A percentile compares a stretch with the other conserved stretches of the same genome.
Conservation (phyloP, 768 basidiomycete genomes). For the Cubamyces lactineus region DNA sequence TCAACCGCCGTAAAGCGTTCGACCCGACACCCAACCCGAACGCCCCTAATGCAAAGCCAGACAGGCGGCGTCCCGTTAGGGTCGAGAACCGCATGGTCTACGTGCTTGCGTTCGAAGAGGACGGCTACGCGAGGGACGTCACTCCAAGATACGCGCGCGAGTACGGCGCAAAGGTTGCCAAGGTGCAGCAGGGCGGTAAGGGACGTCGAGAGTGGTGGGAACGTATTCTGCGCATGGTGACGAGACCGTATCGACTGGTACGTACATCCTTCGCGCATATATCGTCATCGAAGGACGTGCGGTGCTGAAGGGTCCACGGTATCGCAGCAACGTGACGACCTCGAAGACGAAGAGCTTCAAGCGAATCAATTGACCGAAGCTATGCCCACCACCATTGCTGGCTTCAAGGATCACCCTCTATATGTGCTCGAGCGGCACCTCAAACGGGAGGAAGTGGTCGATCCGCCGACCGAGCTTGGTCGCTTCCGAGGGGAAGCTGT, state of each 20-base stretch:
- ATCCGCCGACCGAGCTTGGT: constrained; percentile 81
- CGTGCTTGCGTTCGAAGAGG: constrained; percentile 93
- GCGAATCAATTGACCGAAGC: constrained; percentile 79
- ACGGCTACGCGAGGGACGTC: constrained; percentile 89
- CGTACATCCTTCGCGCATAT: constrained; percentile 27
- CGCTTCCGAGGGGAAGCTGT: constrained; percentile 94
- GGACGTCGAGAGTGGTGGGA: constrained; percentile 88
- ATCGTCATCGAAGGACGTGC: neutral
- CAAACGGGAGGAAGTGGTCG: constrained; percentile 82
- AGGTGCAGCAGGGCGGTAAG: constrained; percentile 71
- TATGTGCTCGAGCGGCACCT: constrained; percentile 52
- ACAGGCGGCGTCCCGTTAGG: constrained; percentile 27
- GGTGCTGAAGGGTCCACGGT: neutral
- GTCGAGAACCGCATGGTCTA: constrained; percentile 89
- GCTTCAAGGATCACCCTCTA: constrained; percentile 97
- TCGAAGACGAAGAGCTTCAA: constrained; percentile 90
- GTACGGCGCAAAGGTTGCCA: constrained; percentile 79
- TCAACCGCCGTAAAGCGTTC: constrained; percentile 81
- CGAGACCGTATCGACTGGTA: constrained; percentile 83
- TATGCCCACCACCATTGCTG: constrained; percentile 88
- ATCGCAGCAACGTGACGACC: constrained; percentile 82
- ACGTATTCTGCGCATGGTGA: constrained; percentile 59
- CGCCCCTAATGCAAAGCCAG: constrained; percentile 16
- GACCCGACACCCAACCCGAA: constrained; percentile 59
- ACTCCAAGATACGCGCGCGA: constrained; percentile 86